Conservation (phyloP, 2,329 filamentous ascomycete species). For the Hypomyces perniciosus region DNA sequence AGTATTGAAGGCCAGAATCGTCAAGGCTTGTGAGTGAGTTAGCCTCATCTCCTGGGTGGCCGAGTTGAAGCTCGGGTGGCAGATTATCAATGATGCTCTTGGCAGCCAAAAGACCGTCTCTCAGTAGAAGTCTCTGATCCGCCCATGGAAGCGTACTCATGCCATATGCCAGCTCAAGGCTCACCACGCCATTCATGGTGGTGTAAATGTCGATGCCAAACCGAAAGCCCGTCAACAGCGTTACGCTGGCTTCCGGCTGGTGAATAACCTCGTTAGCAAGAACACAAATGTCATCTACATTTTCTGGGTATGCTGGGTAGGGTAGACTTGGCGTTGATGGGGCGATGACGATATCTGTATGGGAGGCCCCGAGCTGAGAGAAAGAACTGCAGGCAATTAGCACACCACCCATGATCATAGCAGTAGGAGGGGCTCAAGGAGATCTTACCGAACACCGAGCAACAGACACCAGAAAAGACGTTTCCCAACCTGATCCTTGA, state of each 20-base stretch:
- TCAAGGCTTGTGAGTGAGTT: constrained; percentile 36
- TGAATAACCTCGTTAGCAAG: constrained; percentile 62
- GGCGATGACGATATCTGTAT: constrained; percentile 66
- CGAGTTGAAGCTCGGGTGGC: constrained; percentile 61
- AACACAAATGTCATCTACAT: constrained; percentile 81
- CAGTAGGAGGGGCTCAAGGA: background rate
- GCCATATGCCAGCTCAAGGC: constrained; percentile 78
- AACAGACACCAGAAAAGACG: constrained; percentile 82
- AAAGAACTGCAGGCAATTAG: constrained; percentile 52
- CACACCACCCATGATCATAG: no score
- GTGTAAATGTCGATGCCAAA: constrained; percentile 70
- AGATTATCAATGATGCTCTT: constrained; percentile 63
- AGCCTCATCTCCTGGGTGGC: constrained; percentile 32
- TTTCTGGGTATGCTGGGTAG: constrained; percentile 72
- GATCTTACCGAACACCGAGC: constrained; percentile 58
- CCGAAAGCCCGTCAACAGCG: constrained; percentile 74
- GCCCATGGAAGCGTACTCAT: constrained; percentile 71
- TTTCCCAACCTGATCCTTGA: constrained; percentile 67
- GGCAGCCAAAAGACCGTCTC: constrained; percentile 62
- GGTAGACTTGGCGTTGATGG: constrained; percentile 69
- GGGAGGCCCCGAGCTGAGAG: constrained; percentile 67
- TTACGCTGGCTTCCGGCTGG: constrained; percentile 62
- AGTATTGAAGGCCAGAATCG: constrained; percentile 45
- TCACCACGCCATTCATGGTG: constrained; percentile 72
- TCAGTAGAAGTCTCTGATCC: constrained; percentile 67